phyloP scores from a whole-genome alignment of 73 alveolate species.

The Durusdinium trenchii region DNA sequence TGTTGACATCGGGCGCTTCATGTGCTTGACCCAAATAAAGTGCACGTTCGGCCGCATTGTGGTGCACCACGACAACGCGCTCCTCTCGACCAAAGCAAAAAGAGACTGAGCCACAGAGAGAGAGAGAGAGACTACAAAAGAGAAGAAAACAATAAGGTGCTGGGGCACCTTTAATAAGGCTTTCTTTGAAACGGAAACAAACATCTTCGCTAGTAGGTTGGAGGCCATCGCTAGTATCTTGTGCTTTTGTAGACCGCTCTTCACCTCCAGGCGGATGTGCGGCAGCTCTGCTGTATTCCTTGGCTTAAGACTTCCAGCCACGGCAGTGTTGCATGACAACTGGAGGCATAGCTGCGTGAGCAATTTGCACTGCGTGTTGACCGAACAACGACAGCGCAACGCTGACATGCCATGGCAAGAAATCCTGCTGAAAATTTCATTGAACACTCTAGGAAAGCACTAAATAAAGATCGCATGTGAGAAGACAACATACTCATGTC shows the following conservation, averaged over 20 bases:
- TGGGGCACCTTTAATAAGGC: no score
- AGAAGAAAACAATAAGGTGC: no score
- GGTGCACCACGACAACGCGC: slow-evolving; percentile 53
- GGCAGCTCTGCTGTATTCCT: slow-evolving; percentile 91
- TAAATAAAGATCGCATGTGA: no score
- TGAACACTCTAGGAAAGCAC: no score
- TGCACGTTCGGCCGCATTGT: slow-evolving; percentile 87
- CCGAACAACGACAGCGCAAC: background rate
- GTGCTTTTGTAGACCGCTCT: no score
- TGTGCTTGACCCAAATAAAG: slow-evolving; percentile 93
- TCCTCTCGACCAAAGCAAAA: background rate
- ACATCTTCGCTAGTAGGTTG: no score
- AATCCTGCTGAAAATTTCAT: background rate
- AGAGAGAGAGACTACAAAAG: background rate
- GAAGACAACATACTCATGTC: no score
- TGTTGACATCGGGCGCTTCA: slow-evolving; percentile 73
- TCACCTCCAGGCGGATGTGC: slow-evolving; percentile 50
- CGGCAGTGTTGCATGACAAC: no score
- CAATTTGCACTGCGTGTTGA: background rate
- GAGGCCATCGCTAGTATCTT: no score
- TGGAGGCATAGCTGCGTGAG: background rate
- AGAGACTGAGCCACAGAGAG: background rate
- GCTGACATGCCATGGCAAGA: background rate
- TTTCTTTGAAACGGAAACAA: no score
- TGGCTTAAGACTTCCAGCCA: no score